Percentiles rank a stretch among this genome's conserved stretches.
Evolutionary conservation across 2,329 filamentous ascomycete species (phyloP).

Genomic region (Pseudocercospora musae): DNA sequence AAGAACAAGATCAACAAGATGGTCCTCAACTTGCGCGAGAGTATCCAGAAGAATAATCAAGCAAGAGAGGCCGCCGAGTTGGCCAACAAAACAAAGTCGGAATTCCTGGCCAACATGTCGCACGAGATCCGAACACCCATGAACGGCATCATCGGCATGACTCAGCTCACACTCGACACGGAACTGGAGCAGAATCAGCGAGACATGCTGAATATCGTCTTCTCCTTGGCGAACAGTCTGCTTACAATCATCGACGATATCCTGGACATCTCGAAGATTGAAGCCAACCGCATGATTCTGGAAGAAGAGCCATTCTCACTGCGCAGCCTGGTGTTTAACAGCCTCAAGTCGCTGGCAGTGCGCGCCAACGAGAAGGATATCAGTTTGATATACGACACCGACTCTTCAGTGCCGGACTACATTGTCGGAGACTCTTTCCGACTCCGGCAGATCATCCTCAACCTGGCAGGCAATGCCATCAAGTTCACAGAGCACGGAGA

Average conservation of each 20-base stretch:
- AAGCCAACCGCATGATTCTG: slow-evolving; percentile 96
- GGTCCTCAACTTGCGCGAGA: slow-evolving; percentile 92
- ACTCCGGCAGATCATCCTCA: slow-evolving; percentile 91
- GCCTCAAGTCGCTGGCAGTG: slow-evolving; percentile 92
- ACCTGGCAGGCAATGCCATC: slow-evolving; percentile 96
- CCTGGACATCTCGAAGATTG: slow-evolving; percentile 70
- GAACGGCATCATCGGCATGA: slow-evolving; percentile 98
- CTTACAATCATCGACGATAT: slow-evolving; percentile 92
- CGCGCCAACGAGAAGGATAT: slow-evolving; percentile 95
- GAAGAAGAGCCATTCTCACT: slow-evolving; percentile 96
- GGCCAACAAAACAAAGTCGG: slow-evolving; percentile 96
- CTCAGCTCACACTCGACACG: slow-evolving; percentile 90
- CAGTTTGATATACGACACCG: slow-evolving; percentile 88
- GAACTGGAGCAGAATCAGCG: slow-evolving; percentile 90
- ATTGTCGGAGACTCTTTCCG: slow-evolving; percentile 96
- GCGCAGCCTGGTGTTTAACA: slow-evolving; percentile 93
- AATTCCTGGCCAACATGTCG: slow-evolving; percentile 98
- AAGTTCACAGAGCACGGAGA: slow-evolving; percentile 98
- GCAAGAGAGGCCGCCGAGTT: slow-evolving; percentile 93
- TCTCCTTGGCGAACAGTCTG: slow-evolving; percentile 92
- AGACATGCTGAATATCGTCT: slow-evolving; percentile 98
- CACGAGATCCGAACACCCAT: slow-evolving; percentile 97
- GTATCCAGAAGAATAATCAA: slow-evolving; percentile 93
- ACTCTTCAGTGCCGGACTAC: slow-evolving; percentile 89
- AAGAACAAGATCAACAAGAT: slow-evolving; percentile 99